These are phyloP conservation scores for Rutstroemia sydowiana DNA, from an alignment of 2,329 filamentous ascomycete genomes.

Conservation along the genomic window DNA sequence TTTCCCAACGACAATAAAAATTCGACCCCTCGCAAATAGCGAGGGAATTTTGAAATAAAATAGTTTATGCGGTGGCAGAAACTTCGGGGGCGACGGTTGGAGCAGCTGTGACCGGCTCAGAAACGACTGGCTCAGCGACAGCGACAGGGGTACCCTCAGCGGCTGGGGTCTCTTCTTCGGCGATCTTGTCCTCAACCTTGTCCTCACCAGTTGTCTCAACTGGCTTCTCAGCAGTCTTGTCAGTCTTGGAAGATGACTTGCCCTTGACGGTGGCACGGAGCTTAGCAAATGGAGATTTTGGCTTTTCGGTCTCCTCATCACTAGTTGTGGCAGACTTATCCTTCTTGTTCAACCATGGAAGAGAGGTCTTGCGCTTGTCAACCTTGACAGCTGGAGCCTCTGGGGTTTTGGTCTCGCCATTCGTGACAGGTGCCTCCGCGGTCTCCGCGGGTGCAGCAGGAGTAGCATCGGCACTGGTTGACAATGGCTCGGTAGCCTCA, in stretches of 20 bases:
- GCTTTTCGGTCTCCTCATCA: conserved; percentile 39
- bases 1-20: conserved; percentile 28
- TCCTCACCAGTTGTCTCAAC: conserved; percentile 25
- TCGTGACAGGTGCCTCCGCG: conserved; percentile 30
- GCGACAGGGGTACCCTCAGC: conserved; percentile 23
- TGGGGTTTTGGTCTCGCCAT: conserved; percentile 33
- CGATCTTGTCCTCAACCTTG: conserved; percentile 10
- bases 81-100: conserved; percentile 25
- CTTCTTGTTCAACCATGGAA: conserved; percentile 56
- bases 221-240: conserved; percentile 35
- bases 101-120: conserved; percentile 20
- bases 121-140: conserved; percentile 17
- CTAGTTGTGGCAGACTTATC: conserved; percentile 35
- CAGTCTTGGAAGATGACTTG: conserved; percentile 36
- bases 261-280: conserved; percentile 31
- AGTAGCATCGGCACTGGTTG: conserved; percentile 24
- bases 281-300: conserved; percentile 30
- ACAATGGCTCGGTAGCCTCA: conserved; percentile 26
- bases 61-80: conserved; percentile 27
- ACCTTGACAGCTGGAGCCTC: conserved; percentile 34
- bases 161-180: conserved; percentile 26
- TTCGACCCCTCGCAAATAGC: neutral
- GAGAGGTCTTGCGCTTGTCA: conserved; percentile 56
- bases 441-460: conserved; percentile 28
- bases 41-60: conserved; percentile 3